Conservation (phyloP, 495 filamentous ascomycete species). For the Neurospora discreta region DNA sequence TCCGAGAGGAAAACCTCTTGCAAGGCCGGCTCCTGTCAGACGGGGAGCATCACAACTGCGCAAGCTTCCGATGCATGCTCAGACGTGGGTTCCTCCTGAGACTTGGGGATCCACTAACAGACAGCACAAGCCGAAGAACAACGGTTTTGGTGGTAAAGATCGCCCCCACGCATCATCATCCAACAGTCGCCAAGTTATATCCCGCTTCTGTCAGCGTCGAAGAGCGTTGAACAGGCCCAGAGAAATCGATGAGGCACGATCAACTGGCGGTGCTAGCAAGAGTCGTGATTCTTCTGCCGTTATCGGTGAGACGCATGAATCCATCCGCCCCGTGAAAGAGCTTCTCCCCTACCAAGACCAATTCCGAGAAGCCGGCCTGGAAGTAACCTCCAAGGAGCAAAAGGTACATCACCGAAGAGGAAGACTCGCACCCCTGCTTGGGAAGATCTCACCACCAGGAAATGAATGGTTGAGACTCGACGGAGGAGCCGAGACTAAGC, state of each 20-base stretch:
- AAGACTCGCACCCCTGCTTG: not conserved
- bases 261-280: constrained; percentile 5
- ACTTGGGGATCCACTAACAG: not conserved
- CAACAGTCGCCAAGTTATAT: constrained; percentile 3
- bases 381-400: constrained; percentile 38
- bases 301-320: constrained; percentile 19
- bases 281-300: constrained; percentile 21
- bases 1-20: not conserved
- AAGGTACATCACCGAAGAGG: not conserved
- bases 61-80: not conserved
- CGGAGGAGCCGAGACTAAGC: constrained; percentile 1
- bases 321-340: constrained; percentile 33
- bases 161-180: not conserved
- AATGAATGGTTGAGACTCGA: constrained; percentile 1
- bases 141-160: not conserved
- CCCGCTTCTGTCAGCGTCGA: constrained; percentile 28
- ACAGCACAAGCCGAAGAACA: not conserved
- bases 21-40: not conserved
- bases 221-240: constrained; percentile 20
- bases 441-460: not conserved
- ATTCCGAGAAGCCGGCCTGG: constrained; percentile 36
- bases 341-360: constrained; percentile 33
- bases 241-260: constrained; percentile 26
- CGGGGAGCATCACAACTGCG: not conserved
- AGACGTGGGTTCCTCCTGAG: not conserved